Conservation (phyloP, 2,329 filamentous ascomycete genomes). For the Cylindrodendrum hubeiense region DNA sequence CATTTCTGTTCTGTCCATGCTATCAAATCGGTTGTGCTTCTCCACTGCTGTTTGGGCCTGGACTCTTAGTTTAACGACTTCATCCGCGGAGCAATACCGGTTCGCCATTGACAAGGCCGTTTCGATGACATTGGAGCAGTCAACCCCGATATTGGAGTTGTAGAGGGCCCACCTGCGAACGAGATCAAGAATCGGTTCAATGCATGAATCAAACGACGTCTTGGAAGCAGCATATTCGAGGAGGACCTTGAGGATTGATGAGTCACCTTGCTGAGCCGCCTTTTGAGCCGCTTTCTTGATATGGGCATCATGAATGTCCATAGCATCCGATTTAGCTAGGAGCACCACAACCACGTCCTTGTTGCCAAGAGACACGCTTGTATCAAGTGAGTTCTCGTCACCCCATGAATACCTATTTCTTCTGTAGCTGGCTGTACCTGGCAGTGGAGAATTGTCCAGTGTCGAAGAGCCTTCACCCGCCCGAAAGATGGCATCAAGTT, state of each 20-base stretch:
- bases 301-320: neutral
- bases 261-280: neutral
- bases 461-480: neutral
- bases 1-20: neutral
- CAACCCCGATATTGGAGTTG: too few relatives aligned
- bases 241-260: neutral
- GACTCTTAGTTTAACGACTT: neutral
- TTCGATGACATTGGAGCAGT: neutral
- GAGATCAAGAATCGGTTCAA: neutral
- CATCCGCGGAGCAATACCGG: neutral
- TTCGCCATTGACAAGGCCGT: neutral
- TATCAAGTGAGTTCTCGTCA: neutral
- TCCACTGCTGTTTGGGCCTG: neutral
- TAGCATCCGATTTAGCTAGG: neutral
- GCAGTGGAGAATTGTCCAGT: neutral
- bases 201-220: neutral
- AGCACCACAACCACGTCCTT: neutral
- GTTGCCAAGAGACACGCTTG: neutral
- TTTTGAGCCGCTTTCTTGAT: neutral
- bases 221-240: neutral
- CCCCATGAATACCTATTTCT: neutral
- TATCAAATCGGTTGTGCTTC: neutral
- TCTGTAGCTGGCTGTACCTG: neutral
- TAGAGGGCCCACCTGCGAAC: too few relatives aligned
- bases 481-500: neutral